Evolutionary conservation across 345 rosid genomes (phyloP).

Genomic region (Xanthoceras sorbifolium): DNA sequence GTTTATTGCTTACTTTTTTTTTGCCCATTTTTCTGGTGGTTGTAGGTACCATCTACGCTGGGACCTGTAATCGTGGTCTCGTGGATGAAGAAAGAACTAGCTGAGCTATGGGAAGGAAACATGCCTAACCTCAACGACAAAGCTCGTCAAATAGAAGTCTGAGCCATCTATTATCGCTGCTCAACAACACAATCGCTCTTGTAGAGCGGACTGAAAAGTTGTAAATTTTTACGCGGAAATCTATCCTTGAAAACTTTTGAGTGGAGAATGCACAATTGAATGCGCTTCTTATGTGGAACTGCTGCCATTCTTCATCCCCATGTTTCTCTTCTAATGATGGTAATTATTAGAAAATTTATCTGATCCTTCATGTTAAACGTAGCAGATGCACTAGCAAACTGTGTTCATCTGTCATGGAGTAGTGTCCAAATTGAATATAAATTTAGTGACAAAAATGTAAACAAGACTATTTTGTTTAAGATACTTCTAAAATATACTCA

Average conservation of each 20-base stretch:
- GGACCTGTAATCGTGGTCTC: conserved; percentile 84
- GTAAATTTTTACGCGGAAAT: conserved; percentile 38
- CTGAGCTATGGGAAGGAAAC: conserved; percentile 91
- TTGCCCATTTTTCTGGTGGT: not conserved
- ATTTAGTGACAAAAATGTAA: not conserved
- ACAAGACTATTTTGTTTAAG: not conserved
- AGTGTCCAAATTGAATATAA: not conserved
- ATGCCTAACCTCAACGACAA: conserved; percentile 51
- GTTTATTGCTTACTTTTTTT: not conserved
- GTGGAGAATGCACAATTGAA: conserved; percentile 19
- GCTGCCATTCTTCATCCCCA: not conserved
- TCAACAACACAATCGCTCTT: not conserved
- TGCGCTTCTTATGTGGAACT: conserved; percentile 16
- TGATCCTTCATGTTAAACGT: not conserved
- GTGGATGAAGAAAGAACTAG: conserved; percentile 78
- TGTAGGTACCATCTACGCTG: conserved; percentile 86
- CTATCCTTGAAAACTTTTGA: conserved; percentile 14
- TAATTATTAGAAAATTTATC: conserved; percentile 1
- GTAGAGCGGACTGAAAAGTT: conserved; percentile 19
- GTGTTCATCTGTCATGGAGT: not conserved
- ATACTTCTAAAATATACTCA: no score
- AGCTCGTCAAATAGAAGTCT: conserved; percentile 68
- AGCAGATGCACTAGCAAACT: not conserved
- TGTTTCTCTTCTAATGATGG: not conserved
- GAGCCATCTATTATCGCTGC: conserved; percentile 22